Conservation (phyloP, 345 rosid genomes). For the Psidium friedrichsthalianum region DNA sequence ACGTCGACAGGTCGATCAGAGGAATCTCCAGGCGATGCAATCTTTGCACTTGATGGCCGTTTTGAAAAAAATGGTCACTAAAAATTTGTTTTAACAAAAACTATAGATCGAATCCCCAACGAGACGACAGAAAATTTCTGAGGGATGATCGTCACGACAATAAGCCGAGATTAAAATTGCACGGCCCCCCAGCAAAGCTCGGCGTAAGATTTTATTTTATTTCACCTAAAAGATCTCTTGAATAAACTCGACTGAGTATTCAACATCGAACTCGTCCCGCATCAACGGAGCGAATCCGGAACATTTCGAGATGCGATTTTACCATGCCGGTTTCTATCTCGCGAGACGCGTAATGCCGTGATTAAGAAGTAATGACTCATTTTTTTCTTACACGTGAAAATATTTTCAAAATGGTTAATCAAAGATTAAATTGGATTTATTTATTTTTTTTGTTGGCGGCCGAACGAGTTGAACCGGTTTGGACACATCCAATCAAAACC, state of each 20-base stretch:
- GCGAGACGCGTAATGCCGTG: background rate
- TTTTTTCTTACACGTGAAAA: background rate
- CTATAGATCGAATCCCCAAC: rapidly evolving
- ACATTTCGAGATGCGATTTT: background rate
- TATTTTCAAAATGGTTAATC: background rate
- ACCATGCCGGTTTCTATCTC: background rate
- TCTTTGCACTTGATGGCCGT: too few species aligned
- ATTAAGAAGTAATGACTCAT: background rate
- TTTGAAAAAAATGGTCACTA: too few species aligned
- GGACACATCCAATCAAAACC: background rate
- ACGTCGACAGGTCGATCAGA: background rate
- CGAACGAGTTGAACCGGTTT: background rate
- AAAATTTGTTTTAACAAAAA: too few species aligned
- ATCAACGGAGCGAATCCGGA: background rate
- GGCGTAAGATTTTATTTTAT: too few species aligned
- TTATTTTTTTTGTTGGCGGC: too few species aligned
- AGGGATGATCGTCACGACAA: rapidly evolving
- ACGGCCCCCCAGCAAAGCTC: background rate
- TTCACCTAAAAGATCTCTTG: background rate
- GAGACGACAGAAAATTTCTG: background rate
- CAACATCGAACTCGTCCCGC: background rate
- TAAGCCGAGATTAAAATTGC: background rate
- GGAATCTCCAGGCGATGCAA: background rate
- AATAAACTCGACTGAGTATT: too few species aligned
- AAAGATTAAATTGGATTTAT: background rate